Conservation (phyloP, 2,329 filamentous ascomycete genomes). For the Ascochyta koolunga region DNA sequence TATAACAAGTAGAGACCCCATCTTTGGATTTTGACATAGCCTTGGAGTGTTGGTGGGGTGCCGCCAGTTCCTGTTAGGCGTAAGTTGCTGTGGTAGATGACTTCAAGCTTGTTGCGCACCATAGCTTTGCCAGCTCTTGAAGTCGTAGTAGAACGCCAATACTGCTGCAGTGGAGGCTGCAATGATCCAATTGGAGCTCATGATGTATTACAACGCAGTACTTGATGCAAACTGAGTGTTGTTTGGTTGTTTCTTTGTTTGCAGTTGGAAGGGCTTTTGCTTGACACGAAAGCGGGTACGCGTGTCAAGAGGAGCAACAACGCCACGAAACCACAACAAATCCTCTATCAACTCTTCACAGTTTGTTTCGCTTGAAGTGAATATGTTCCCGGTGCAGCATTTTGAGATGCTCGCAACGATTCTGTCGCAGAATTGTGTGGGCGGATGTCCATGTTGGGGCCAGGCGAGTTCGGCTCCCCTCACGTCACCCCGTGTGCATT, state of each 20-base stretch:
- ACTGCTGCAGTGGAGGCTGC: constrained; percentile 19
- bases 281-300: background rate
- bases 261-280: background rate
- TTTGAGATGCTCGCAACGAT: background rate
- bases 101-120: constrained; percentile 14
- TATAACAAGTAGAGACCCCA: constrained; percentile 40
- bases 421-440: background rate
- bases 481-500: constrained; percentile 10
- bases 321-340: background rate
- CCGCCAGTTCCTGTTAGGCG: constrained; percentile 35
- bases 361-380: background rate
- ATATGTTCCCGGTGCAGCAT: background rate
- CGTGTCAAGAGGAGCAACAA: background rate
- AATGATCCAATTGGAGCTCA: constrained; percentile 7
- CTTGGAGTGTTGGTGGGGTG: constrained; percentile 38
- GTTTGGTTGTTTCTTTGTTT: background rate
- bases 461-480: constrained; percentile 9
- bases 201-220: background rate
- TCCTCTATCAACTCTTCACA: background rate
- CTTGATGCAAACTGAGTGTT: too few relatives aligned
- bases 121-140: constrained; percentile 31
- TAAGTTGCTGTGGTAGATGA: constrained; percentile 6
- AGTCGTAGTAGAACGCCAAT: constrained; percentile 29
- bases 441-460: background rate
- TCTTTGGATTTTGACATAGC: constrained; percentile 37